phyloP scores from a whole-genome alignment of 2,329 filamentous ascomycete species.

The Bipolaris zeicola region DNA sequence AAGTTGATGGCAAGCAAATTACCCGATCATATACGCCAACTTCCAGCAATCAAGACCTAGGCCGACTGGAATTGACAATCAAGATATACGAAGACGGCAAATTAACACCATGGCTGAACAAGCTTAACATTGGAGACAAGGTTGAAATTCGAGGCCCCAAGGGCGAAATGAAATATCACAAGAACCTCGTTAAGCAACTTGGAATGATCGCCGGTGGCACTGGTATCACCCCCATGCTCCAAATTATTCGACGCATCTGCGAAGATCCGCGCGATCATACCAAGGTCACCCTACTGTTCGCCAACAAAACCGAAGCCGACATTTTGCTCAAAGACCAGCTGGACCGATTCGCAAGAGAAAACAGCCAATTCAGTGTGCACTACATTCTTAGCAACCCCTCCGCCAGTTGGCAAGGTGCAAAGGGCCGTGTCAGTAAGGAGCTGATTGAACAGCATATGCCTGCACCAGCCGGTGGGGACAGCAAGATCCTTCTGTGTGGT shows the following conservation, averaged over 20 bases:
- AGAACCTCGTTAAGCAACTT: constrained; percentile 49
- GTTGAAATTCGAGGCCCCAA: constrained; percentile 62
- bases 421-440: constrained; percentile 12
- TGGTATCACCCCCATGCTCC: constrained; percentile 64
- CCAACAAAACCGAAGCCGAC: constrained; percentile 63
- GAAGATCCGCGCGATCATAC: constrained; percentile 64
- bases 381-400: constrained; percentile 57
- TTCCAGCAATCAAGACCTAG: constrained; percentile 64
- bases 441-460: constrained; percentile 15
- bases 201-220: constrained; percentile 63
- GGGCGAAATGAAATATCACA: constrained; percentile 60
- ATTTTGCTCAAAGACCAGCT: constrained; percentile 64
- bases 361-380: constrained; percentile 59
- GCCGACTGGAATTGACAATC: constrained; percentile 59
- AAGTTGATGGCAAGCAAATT: constrained; percentile 66
- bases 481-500: constrained; percentile 92
- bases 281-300: constrained; percentile 63
- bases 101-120: constrained; percentile 56
- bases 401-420: constrained; percentile 12
- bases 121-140: constrained; percentile 56
- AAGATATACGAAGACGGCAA: constrained; percentile 59
- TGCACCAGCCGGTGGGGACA: constrained; percentile 64
- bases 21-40: constrained; percentile 39
- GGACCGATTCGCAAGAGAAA: constrained; percentile 57
- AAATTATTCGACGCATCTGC: constrained; percentile 67